These are phyloP conservation scores for Eleusine coracana DNA, from an alignment of 176 grass and related monocot genomes.

Conservation along the genomic window DNA sequence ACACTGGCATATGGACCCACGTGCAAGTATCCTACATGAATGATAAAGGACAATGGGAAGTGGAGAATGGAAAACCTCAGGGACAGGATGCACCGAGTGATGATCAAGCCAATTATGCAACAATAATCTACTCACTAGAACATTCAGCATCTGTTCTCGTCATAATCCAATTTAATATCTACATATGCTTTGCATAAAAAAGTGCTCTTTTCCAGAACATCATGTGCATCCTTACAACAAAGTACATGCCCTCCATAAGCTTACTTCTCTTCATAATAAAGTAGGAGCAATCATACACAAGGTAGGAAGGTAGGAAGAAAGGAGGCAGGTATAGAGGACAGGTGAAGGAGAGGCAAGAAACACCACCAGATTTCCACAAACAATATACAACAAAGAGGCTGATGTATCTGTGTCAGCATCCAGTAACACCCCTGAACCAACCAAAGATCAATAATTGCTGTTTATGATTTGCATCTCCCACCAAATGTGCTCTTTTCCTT, in stretches of 20 bases:
- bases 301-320: conserved; percentile 26
- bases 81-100: background rate
- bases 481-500: conserved; percentile 32
- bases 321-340: conserved; percentile 38
- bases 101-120: conserved; percentile 31
- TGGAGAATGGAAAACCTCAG: conserved; percentile 27
- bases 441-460: conserved; percentile 52
- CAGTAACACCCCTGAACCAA: conserved; percentile 36
- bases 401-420: conserved; percentile 51
- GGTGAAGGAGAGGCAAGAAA: conserved; percentile 25
- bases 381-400: conserved; percentile 20
- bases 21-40: background rate
- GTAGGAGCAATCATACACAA: conserved; percentile 40
- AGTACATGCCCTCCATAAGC: conserved; percentile 21
- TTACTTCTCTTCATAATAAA: conserved; percentile 13
- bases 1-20: background rate
- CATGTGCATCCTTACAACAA: conserved; percentile 28
- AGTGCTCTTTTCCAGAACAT: background rate
- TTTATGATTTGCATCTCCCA: conserved; percentile 34
- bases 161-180: conserved; percentile 5
- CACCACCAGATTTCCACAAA: conserved; percentile 17
- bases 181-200: background rate
- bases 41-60: background rate
- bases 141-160: background rate
- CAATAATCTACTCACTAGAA: background rate